Base-by-base conservation (phyloP, 2,329 filamentous ascomycete species). In the Pyricularia sp. region DNA sequence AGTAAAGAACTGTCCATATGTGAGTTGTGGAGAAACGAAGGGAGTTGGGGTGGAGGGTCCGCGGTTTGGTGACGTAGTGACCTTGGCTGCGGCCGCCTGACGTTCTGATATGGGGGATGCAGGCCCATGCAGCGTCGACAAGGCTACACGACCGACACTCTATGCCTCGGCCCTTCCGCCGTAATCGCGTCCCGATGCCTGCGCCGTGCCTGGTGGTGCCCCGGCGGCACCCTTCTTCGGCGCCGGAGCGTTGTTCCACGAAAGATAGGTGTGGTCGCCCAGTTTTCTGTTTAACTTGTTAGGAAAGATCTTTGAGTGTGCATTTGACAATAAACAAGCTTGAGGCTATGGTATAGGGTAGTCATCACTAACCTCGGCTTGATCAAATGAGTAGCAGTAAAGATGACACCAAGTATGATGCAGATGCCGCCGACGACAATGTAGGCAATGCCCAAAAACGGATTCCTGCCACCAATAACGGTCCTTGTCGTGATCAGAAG, bases 401-500 rank as follows among this genome's bases (percentile, higher is more conserved):
- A 99, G 68, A 98, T 78, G 30, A 88, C 88, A 67, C 95, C 95
- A 10, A 99, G 87, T 31, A 97, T 77, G 73, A 99, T 90, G 81
- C 95, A 99, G 70, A 98, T 85, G 65, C 94, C 95, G 69, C 94
- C 94, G 12, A 99, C 93, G 20, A 97, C 93, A 31, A 98, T 85
- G 79, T 98, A 99, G 55, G 94, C 93, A 73, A 99, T 99, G 65
- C 95, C 95, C 67, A 98, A 86, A 84, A 97, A 98, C 30, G 92
- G 91, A 78, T 99, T 99, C 76, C 91, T 92, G 73, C 95, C 95
- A 69, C 95, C 95, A 85, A 99, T 94, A 70, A 97, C 91, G 20
- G 93, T 97, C 28, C 92, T 86, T 0, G 94, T 97, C 63, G 92
- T 94, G 75, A 98, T 89, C 68, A 97, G 84, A 70, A 98, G 90